Evolutionary conservation across 306 rosid species (phyloP), one percentile per base, ranked within the genome.

Genomic region (Pyrus pyrifolia): DNA sequence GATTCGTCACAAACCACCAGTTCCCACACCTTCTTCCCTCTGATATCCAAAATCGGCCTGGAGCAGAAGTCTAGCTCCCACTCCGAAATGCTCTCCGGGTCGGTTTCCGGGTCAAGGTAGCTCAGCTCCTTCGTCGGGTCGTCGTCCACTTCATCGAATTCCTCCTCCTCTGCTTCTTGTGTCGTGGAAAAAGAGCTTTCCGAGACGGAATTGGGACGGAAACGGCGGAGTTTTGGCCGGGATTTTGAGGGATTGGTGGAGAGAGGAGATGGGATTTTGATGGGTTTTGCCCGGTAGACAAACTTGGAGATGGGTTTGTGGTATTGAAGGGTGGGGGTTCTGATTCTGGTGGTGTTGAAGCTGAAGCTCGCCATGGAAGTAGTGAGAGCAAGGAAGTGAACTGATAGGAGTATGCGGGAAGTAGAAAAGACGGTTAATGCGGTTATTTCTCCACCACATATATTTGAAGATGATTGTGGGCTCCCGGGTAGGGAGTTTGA

Each of bases 11-110:
- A 95, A 2, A 80, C 99, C 61, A 92, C 91, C 2, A 95, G 88
- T 85, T 95, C 99, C 99, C 98, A 95, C 18, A 95, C 53, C 89
- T 95, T 95, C 89, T 95, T 95, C 64, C 99, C 99, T 77, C 97
- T 85, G 3, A 81, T 81, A 80, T 95, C 99, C 44, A 92, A 85
- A 45, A 95, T 92, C 60, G 99, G 97, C 30, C 99, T 86, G 4
- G 99, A 95, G 87, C 99, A 95, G 76, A 95, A 95, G 49, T 95
- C 99, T 55, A 95, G 63, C 25, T 95, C 99, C 99, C 99, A 92
- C 75, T 89, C 96, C 13, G 79, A 77, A n/a, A 95, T 75, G 72
- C 83, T 79, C 51, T 76, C 80, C 23, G 92, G 88, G 38, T 90
- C 93, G 6, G 87, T 82, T 79, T 87, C 93, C 0, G 97, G 86